Conservation (phyloP, 2,329 filamentous ascomycete species). For the Hirsutella thompsonii region DNA sequence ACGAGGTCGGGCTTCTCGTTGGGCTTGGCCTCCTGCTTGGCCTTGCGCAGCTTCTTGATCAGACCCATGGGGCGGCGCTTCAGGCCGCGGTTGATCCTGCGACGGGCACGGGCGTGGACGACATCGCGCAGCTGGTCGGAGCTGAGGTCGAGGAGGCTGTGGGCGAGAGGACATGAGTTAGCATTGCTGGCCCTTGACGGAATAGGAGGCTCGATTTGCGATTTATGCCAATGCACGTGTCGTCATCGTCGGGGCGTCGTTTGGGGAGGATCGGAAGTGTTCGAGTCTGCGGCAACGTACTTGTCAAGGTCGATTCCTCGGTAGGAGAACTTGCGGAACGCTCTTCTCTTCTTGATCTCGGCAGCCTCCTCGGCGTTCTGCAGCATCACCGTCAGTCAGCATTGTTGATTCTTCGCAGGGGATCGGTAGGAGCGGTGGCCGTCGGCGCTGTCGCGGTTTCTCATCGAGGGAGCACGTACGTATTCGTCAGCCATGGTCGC, state of each 20-base stretch:
- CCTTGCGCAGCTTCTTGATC: constrained; percentile 99
- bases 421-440: constrained; percentile 1
- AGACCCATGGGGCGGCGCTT: constrained; percentile 99
- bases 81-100: constrained; percentile 98
- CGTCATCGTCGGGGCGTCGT: neutral
- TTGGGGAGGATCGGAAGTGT: constrained; percentile 6
- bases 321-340: constrained; percentile 99
- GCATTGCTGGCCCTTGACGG: neutral
- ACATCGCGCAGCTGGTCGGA: constrained; percentile 99
- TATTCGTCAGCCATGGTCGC: constrained; percentile 82
- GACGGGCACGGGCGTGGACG: constrained; percentile 95
- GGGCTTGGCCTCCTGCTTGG: constrained; percentile 96
- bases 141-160: constrained; percentile 93
- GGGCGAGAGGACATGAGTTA: constrained; percentile 4
- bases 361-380: constrained; percentile 96
- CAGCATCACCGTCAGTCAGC: constrained; percentile 17
- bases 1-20: constrained; percentile 99
- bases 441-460: constrained; percentile 13
- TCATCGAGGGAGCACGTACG: constrained; percentile 44
- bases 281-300: constrained; percentile 45
- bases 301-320: constrained; percentile 98
- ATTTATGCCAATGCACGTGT: neutral
- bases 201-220: neutral
- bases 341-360: constrained; percentile 99
- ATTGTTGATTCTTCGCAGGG: constrained; percentile 4